Evolutionary conservation across 2,329 filamentous ascomycete genomes (phyloP), one percentile per base, ranked within the genome.

Genomic region (Trichoderma aggressivum): DNA sequence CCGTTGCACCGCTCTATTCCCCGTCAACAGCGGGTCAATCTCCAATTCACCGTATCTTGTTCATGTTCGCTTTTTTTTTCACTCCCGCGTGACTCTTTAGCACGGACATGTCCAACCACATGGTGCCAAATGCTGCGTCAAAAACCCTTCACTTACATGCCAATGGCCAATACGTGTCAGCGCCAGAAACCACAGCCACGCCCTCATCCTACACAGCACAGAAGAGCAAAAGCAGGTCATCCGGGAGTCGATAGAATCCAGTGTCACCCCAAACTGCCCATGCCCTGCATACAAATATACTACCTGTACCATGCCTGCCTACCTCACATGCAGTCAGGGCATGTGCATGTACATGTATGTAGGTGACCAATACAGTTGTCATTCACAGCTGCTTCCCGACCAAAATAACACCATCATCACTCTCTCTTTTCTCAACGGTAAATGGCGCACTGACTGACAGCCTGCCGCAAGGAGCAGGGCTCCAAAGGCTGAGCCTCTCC

Each of bases 161-260:
- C 34, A 21, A 68, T 68, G n/a, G 64, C 50, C 34, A 21, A 68
- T 68, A 50, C 55, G 64, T 68, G 55, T 68, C 64, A 60, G 64
- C 64, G 55, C 64, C 64, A 47, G 34, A 68, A 68, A 68, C 64
- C 64, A 60, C 64, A 68, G 53, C 53, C 64, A 68, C 64, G 34
- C 28, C n/a, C 36, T 59, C 55, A 60, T 67, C 64, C 64, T 28
- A 30, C 64, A 24, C 11, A 24, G 39, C 18, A 56, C 63, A 30
- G 24, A 24, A 24, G n/a, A 53, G 47, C 24, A 18, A n/a, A 39
- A 28, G 63, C 7, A 11, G 47, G 63, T 43, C 50, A 66, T 58
- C 32, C 28, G 50, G 53, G 32, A 28, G 34, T n/a, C 18, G n/a
- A 26, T 28, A 12, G 12, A 21, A 10, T 43, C 11, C 14, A 36